phyloP scores from a whole-genome alignment of 176 grass and related monocot genomes.

The Themeda triandra region DNA sequence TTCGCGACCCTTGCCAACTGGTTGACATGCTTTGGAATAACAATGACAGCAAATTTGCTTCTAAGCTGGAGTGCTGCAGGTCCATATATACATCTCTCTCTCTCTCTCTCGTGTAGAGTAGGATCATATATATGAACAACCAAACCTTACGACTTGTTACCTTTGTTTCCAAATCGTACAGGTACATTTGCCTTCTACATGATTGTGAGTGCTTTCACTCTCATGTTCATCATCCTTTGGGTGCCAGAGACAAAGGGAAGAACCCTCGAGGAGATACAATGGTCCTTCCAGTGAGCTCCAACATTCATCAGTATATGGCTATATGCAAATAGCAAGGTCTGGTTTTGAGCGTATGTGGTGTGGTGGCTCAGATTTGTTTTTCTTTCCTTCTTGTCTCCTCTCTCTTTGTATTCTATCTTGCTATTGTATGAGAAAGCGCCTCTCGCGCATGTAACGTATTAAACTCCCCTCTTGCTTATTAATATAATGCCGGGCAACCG shows the following conservation, averaged over 20 bases:
- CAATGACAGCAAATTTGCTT: constrained; percentile 89
- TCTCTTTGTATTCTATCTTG: too few relatives aligned
- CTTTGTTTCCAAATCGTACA: constrained; percentile 20
- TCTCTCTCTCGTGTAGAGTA: background rate
- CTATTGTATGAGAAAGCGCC: too few relatives aligned
- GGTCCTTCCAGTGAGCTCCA: constrained; percentile 59
- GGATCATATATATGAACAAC: background rate
- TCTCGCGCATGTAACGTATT: too few relatives aligned
- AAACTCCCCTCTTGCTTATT: too few relatives aligned
- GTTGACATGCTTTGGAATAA: constrained; percentile 75
- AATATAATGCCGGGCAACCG: too few relatives aligned
- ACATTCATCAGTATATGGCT: background rate
- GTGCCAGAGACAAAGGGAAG: constrained; percentile 95
- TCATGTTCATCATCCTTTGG: constrained; percentile 79
- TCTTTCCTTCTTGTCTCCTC: too few relatives aligned
- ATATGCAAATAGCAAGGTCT: background rate
- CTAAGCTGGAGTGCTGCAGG: constrained; percentile 90
- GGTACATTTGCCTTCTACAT: constrained; percentile 77
- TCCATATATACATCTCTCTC: background rate
- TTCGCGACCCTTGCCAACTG: constrained; percentile 84
- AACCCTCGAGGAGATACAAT: constrained; percentile 95
- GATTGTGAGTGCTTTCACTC: constrained; percentile 57
- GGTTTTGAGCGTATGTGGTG: too few relatives aligned
- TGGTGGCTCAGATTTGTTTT: too few relatives aligned
- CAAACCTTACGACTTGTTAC: background rate